Percentiles rank a stretch among this genome's conserved stretches.
Conservation (phyloP, 768 basidiomycete genomes). For the Holtermanniella nyarrowii region DNA sequence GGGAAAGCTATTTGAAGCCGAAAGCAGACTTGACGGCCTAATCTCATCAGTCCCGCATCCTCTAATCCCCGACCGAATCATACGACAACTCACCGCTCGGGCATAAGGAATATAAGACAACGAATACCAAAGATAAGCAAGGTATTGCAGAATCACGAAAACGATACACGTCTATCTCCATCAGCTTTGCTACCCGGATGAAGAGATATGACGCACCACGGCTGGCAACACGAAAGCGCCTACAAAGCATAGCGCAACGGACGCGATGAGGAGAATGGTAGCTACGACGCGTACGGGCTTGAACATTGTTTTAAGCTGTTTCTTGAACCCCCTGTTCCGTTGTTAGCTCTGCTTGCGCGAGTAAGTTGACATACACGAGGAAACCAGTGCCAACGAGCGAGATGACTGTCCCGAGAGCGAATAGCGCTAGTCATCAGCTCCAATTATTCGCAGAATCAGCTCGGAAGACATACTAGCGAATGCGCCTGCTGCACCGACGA, state of each 20-base stretch:
- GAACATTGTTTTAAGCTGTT: slow-evolving; percentile 86
- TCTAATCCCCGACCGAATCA: too few relatives aligned
- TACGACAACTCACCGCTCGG: slow-evolving; percentile 41
- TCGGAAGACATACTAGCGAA: slow-evolving; percentile 58
- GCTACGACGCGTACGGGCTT: slow-evolving; percentile 81
- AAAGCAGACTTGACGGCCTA: neutral
- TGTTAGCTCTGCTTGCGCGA: neutral
- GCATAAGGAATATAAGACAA: slow-evolving; percentile 79
- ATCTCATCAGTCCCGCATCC: too few relatives aligned
- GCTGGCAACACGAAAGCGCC: slow-evolving; percentile 59
- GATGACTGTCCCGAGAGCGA: slow-evolving; percentile 68
- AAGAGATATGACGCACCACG: slow-evolving; percentile 10
- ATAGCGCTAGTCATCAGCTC: slow-evolving; percentile 54
- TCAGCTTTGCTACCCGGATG: neutral
- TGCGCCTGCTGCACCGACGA: slow-evolving; percentile 55
- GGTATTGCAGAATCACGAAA: slow-evolving; percentile 81
- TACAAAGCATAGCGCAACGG: slow-evolving; percentile 73
- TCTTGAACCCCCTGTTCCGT: slow-evolving; percentile 39
- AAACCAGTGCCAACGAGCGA: slow-evolving; percentile 83
- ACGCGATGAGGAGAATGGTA: slow-evolving; percentile 62
- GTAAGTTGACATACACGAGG: slow-evolving; percentile 56
- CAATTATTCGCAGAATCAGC: neutral
- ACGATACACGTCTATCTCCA: slow-evolving; percentile 30
- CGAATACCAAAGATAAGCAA: slow-evolving; percentile 68
- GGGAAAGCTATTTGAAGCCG: neutral